Conservation (phyloP, 306 rosid species). For the Prosopis cineraria region DNA sequence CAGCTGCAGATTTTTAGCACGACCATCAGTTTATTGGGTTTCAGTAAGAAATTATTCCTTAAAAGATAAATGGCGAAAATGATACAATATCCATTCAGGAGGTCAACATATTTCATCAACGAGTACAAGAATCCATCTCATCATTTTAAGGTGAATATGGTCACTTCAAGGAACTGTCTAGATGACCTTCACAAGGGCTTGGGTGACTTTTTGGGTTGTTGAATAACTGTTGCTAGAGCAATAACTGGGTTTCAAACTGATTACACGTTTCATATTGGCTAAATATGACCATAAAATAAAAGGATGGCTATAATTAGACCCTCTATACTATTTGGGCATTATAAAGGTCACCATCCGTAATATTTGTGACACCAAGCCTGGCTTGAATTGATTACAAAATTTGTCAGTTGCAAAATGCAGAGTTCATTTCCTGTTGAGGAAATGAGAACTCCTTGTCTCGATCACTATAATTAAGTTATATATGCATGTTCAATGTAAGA, state of each 20-base stretch:
- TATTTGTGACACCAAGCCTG: conserved; percentile 17
- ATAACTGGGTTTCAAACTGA: background rate
- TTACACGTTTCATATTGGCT: background rate
- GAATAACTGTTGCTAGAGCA: background rate
- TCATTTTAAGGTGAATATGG: background rate
- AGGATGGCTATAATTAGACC: background rate
- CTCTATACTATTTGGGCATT: background rate
- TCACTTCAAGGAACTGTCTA: background rate
- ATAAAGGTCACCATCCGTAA: background rate
- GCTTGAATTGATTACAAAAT: conserved; percentile 5
- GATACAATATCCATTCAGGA: background rate
- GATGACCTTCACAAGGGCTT: background rate
- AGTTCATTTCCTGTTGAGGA: background rate
- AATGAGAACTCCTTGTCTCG: background rate
- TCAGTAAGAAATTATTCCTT: background rate
- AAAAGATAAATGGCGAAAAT: background rate
- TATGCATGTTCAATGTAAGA: conserved; percentile 9
- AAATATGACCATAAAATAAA: background rate
- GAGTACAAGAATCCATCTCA: background rate
- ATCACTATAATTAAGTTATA: background rate
- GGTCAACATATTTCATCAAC: background rate
- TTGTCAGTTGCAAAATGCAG: background rate
- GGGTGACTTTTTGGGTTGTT: conserved; percentile 20
- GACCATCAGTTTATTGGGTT: background rate
- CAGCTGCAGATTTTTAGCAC: conserved; percentile 60